A percentile compares a stretch with the other conserved stretches of the same genome.
Conservation (phyloP, 2,329 filamentous ascomycete species). For the Helotiales sp. region DNA sequence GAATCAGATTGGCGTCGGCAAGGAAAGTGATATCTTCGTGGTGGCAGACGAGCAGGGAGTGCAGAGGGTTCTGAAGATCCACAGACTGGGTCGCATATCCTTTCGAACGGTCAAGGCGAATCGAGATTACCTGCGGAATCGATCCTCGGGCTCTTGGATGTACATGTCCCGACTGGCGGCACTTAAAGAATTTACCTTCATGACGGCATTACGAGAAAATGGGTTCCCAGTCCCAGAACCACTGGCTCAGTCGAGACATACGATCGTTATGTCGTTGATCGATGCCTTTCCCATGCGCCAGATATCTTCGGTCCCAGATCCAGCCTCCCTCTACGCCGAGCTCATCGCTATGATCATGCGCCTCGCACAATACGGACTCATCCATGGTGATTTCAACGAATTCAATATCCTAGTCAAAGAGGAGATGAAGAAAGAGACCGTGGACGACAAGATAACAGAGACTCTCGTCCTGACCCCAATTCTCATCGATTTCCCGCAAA, state of each 20-base stretch:
- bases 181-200: conserved; percentile 93
- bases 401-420: conserved; percentile 98
- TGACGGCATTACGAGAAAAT: conserved; percentile 82
- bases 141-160: conserved; percentile 89
- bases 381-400: conserved; percentile 98
- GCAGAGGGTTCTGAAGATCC: conserved; percentile 91
- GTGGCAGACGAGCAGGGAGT: conserved; percentile 79
- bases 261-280: conserved; percentile 92
- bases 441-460: conserved; percentile 50
- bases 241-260: conserved; percentile 88
- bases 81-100: conserved; percentile 91
- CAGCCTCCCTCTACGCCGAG: conserved; percentile 86
- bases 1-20: conserved; percentile 92
- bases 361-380: conserved; percentile 84
- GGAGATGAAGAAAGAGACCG: conserved; percentile 47
- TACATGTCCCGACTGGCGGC: conserved; percentile 93
- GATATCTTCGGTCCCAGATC: conserved; percentile 81
- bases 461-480: conserved; percentile 71
- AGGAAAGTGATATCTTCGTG: conserved; percentile 96
- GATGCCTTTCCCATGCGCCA: conserved; percentile 92
- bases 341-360: conserved; percentile 85
- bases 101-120: conserved; percentile 97
- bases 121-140: conserved; percentile 89
- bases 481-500: conserved; percentile 97
- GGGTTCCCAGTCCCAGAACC: conserved; percentile 91